Evolutionary conservation across 768 basidiomycete genomes (phyloP).

Genomic region (Rhizopogon sp.): DNA sequence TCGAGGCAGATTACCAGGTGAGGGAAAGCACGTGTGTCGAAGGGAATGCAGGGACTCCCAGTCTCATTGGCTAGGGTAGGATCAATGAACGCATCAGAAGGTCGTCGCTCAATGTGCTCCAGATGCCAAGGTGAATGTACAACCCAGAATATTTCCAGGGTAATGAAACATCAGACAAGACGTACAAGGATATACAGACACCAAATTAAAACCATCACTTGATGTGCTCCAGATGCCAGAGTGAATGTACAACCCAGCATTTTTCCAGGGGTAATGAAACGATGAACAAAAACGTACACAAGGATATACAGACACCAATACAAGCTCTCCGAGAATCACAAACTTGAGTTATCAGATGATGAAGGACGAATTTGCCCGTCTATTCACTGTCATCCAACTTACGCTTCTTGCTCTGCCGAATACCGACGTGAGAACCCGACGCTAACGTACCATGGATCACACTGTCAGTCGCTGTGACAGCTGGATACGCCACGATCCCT

Average conservation of each 20-base stretch:
- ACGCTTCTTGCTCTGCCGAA: conserved; percentile 15
- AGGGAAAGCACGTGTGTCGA: too few relatives aligned
- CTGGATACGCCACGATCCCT: neutral
- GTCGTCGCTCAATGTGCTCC: too few relatives aligned
- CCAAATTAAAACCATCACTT: too few relatives aligned
- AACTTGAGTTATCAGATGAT: neutral
- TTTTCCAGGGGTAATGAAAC: too few relatives aligned
- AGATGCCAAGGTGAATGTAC: too few relatives aligned
- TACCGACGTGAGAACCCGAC: neutral
- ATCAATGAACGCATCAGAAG: too few relatives aligned
- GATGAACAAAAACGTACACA: neutral
- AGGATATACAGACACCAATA: neutral
- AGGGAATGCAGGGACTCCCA: too few relatives aligned
- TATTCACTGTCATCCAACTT: conserved; percentile 12
- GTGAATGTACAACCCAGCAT: too few relatives aligned
- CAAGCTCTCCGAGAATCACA: neutral
- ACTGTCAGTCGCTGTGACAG: neutral
- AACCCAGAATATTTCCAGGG: too few relatives aligned
- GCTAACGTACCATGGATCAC: neutral
- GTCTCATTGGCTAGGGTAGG: too few relatives aligned
- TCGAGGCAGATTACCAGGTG: too few relatives aligned
- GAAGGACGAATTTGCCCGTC: neutral
- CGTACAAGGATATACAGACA: neutral
- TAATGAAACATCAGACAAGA: neutral
- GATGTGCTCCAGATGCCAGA: too few relatives aligned